A percentile compares a stretch with the other conserved stretches of the same genome.
These are phyloP conservation scores for Suhomyces anneliseae DNA, from an alignment of 1,139 yeast genomes.

Conservation along the genomic window DNA sequence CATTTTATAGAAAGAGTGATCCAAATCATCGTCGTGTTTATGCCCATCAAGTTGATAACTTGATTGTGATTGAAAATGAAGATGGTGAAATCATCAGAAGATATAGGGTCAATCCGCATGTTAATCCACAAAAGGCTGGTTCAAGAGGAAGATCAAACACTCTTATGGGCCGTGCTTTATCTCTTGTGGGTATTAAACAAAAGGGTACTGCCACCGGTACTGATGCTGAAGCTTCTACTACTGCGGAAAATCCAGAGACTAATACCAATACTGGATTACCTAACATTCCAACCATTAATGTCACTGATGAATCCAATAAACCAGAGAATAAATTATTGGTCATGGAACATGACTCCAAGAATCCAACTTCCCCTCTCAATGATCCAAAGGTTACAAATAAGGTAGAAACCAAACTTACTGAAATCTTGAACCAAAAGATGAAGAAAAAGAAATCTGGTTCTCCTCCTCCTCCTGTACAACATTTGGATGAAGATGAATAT, in stretches of 20 bases:
- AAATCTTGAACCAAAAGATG: conserved; percentile 17
- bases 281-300: conserved; percentile 2
- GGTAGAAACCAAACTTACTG: conserved; percentile 29
- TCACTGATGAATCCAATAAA: background rate
- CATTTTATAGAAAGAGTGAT: conserved; percentile 32
- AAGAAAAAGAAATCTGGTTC: background rate
- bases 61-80: conserved; percentile 80
- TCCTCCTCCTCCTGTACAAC: background rate
- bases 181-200: conserved; percentile 50
- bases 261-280: background rate
- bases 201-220: conserved; percentile 1
- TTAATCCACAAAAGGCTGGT: conserved; percentile 10
- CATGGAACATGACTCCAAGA: conserved; percentile 22
- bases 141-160: conserved; percentile 33
- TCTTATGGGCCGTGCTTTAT: conserved; percentile 46
- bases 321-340: conserved; percentile 12
- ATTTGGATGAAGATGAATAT: conserved; percentile 12
- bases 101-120: conserved; percentile 67
- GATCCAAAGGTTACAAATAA: conserved; percentile 22
- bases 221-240: too few species aligned
- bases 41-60: conserved; percentile 59
- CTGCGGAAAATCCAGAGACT: background rate
- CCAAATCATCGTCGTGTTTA: conserved; percentile 37
- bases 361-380: conserved; percentile 20
- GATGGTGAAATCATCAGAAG: conserved; percentile 91